Evolutionary conservation across 805 yeast species (phyloP), one percentile per base, ranked within the genome.

Genomic region (Debaryomyces tyrocola): DNA sequence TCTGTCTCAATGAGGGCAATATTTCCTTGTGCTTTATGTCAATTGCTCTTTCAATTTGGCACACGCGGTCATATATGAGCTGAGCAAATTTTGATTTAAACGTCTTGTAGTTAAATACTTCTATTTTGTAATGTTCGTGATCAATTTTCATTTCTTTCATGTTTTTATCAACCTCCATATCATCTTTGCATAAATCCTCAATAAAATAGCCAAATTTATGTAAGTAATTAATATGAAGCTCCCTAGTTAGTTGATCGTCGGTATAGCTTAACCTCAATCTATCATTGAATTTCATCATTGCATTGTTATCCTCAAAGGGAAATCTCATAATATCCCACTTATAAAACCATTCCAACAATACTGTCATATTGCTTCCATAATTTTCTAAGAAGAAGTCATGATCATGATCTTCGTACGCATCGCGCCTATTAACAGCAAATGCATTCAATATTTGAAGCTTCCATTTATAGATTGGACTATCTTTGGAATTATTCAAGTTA

Each of bases 81-180:
- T 58, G 58, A 1, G 75, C 67, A 28, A 71, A 49, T 33, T 57
- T 56, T 6, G 55, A 44, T 48, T 66, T 68, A 49, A 57, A 68
- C 1, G 51, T 34, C 20, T 64, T 61, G 52, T 66, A 67, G 41
- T 60, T 63, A 9, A 58, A 50, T 4, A 50, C 40, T 1, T 49
- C 50, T 2, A 54, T 33, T 40, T 48, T 51, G 35, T 47, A 48
- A 24, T 42, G 37, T 8, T 39, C 41, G 31, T 38, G 43, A n/a
- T 24, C 15, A 9, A 37, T 17, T n/a, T 37, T 24, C 4, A 24
- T 9, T 17, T 37, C 12, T 2, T 20, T 9, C 4, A n/a, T 18
- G 12, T 6, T 20, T 12, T 11, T 38, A 6, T 37, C 31, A 6
- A 35, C 42, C 17, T 47, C 43, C 15, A 8, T 29, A 17, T 14